Conservation (phyloP, 2,329 filamentous ascomycete genomes). For the Piedraia hortae region DNA sequence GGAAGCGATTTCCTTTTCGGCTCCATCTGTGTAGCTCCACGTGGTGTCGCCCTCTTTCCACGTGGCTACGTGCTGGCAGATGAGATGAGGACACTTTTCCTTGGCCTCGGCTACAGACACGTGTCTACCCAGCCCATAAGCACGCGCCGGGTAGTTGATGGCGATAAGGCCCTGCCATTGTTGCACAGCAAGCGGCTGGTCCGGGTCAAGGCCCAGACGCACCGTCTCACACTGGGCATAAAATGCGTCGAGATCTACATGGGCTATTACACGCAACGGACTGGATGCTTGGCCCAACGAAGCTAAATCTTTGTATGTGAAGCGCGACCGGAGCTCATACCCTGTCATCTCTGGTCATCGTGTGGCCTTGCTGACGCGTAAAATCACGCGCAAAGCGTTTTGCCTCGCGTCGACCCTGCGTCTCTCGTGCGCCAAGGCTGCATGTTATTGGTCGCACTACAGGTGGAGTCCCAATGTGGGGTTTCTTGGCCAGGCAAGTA, state of each 20-base stretch:
- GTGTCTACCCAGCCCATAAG: slow-evolving; percentile 53
- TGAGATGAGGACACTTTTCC: slow-evolving; percentile 59
- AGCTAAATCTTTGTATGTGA: slow-evolving; percentile 59
- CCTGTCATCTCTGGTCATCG: too few relatives aligned
- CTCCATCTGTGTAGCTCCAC: slow-evolving; percentile 75
- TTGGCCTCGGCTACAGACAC: slow-evolving; percentile 56
- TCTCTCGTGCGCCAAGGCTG: too few relatives aligned
- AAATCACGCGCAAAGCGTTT: too few relatives aligned
- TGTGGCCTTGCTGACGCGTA: too few relatives aligned
- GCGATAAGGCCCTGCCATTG: slow-evolving; percentile 92
- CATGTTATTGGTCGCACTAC: too few relatives aligned
- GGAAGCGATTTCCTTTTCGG: slow-evolving; percentile 48
- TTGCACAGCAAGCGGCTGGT: slow-evolving; percentile 68
- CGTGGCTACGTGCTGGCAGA: slow-evolving; percentile 79
- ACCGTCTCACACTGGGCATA: slow-evolving; percentile 89
- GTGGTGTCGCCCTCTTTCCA: slow-evolving; percentile 77
- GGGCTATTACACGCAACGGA: slow-evolving; percentile 64
- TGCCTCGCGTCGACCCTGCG: too few relatives aligned
- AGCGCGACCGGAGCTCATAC: slow-evolving; percentile 51
- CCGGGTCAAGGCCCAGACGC: slow-evolving; percentile 43
- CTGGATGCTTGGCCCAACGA: slow-evolving; percentile 44
- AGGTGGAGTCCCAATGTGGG: too few relatives aligned
- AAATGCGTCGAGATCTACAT: slow-evolving; percentile 91
- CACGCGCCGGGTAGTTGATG: slow-evolving; percentile 77
- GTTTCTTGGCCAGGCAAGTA: too few relatives aligned